Evolutionary conservation across 257 asterid species (phyloP), one percentile per base, ranked within the genome.

Genomic region (Lantana camara): DNA sequence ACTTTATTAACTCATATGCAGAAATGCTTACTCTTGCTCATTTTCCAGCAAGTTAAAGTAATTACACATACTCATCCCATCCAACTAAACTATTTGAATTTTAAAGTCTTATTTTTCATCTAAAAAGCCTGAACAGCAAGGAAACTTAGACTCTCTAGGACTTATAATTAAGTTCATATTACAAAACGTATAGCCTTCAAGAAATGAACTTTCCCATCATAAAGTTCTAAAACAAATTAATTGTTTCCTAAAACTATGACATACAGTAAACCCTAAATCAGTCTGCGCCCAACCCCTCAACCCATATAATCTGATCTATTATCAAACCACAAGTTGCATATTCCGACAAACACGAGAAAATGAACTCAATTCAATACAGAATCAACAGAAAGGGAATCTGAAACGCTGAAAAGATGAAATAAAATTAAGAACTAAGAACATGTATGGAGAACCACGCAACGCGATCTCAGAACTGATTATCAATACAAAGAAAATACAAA

Each of bases 81-180:
- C 21, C 23, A 67, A 57, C 67, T 57, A n/a, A n/a, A n/a, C 38
- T 57, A 23, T 57, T 11, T 21, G 32, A 46, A 37, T 57, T 15
- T 17, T 30, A 24, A 64, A 29, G 55, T 19, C 15, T 21, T 22
- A 5, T 20, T 19, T 10, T 49, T 14, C 32, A 14, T 20, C 9
- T 0, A 55, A 55, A 52, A 22, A 15, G 48, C 21, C 17, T 5
- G 22, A 13, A 21, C 7, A 47, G 3, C 0, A 19, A 19, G 17
- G 1, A 53, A 53, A 9, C 24, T 10, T 47, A 3, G 3, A 22
- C 2, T n/a, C n/a, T n/a, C n/a, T n/a, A n/a, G n/a, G n/a, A n/a
- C n/a, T n/a, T n/a, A 47, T 53, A 29, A 20, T 47, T 47, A 45
- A 60, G 44, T 60, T 29, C 59, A 48, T 34, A 34, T 32, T 45